Conservation (phyloP, 495 filamentous ascomycete genomes). For the Terfezia claveryi region DNA sequence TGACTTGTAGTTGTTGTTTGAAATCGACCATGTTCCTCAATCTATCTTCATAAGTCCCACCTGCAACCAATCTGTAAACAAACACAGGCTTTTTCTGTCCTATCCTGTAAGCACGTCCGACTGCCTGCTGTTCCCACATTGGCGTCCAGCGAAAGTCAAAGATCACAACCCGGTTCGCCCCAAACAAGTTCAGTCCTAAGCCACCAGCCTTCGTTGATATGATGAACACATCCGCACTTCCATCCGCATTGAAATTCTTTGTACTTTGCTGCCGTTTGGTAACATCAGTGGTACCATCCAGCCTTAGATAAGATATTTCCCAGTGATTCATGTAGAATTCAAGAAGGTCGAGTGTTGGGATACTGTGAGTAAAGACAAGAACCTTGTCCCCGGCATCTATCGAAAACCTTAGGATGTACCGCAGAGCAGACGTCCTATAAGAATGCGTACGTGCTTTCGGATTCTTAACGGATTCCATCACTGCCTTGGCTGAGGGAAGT, state of each 20-base stretch:
- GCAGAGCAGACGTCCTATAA: slow-evolving; percentile 41
- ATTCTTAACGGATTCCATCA: slow-evolving; percentile 18
- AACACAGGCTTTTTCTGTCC: slow-evolving; percentile 66
- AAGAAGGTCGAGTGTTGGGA: slow-evolving; percentile 47
- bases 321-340: slow-evolving; percentile 29
- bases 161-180: slow-evolving; percentile 73
- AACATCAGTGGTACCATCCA: slow-evolving; percentile 42
- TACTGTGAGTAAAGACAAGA: slow-evolving; percentile 58
- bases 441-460: slow-evolving; percentile 26
- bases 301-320: slow-evolving; percentile 27
- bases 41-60: slow-evolving; percentile 56
- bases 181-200: slow-evolving; percentile 57
- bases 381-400: slow-evolving; percentile 42
- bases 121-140: slow-evolving; percentile 62
- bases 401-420: slow-evolving; percentile 41
- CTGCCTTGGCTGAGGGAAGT: neutral
- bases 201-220: slow-evolving; percentile 72
- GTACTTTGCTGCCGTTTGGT: slow-evolving; percentile 27
- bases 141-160: slow-evolving; percentile 73
- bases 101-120: slow-evolving; percentile 70
- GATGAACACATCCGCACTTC: slow-evolving; percentile 37
- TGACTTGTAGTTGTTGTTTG: slow-evolving; percentile 55
- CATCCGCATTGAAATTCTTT: slow-evolving; percentile 27
- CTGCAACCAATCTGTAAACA: slow-evolving; percentile 66
- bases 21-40: slow-evolving; percentile 50